Evolutionary conservation across 192 early-diverging fungal genomes (phyloP), one percentile per base, ranked within the genome.

Genomic region (Umbelopsis isabellina): DNA sequence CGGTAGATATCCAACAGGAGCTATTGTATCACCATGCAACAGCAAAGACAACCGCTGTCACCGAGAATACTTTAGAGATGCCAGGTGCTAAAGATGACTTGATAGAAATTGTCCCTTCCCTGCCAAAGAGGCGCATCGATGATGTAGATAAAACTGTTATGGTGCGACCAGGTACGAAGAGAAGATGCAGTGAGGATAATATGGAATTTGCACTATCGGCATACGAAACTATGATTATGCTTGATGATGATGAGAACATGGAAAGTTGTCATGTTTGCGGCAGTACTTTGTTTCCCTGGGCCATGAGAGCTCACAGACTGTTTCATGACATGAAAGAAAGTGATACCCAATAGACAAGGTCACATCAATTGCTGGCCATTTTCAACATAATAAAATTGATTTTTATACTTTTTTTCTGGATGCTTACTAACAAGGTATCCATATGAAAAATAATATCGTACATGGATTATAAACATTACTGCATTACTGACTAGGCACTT

Each of bases 1-100:
- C 69, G 22, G 7, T 22, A 13, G 69, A 51, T n/a, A 71, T 71
- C 18, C 49, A 71, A 35, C 33, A n/a, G 2, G 69, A 71, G 23
- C 8, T 71, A 16, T 7, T 48, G 4, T n/a, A 35, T 20, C 69
- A 71, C 11, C 53, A 58, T 44, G 23, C 50, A 6, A 3, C 45
- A 3, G 49, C 55, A 18, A 16, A 16, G 18, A 25, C 12, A 1
- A 25, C 6, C 9, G 51, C 12, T 6, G 9, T 4, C 21, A 25
- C 3, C 18, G 16, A 16, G 7, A 18, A 61, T 15, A 27, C 25
- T 7, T 23, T 35, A 61, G 12, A 13, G 13, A 61, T 30, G 5
- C 16, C 27, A n/a, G 27, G 15, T 35, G 11, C 30, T 16, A 35
- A 25, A 1, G 25, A 8, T 2, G 27, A 11, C 30, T 16, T 30